phyloP scores from a whole-genome alignment of 345 rosid genomes.

The Jatropha curcas region DNA sequence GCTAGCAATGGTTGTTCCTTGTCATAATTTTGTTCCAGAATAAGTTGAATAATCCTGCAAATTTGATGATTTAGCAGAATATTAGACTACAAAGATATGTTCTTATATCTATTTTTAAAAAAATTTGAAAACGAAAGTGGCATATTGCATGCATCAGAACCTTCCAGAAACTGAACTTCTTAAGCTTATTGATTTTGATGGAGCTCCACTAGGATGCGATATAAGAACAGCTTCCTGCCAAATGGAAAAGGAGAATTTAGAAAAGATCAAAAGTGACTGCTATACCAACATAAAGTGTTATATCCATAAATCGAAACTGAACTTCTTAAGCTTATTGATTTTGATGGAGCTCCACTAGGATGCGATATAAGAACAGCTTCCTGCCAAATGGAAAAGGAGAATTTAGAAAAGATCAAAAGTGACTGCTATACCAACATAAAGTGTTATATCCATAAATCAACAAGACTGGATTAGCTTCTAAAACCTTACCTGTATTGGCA shows the following conservation, averaged over 20 bases:
- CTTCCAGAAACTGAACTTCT: conserved; percentile 91
- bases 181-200: conserved; percentile 73
- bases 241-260: conserved; percentile 10
- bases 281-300: too few species aligned
- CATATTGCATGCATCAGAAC: conserved; percentile 36
- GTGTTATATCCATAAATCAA: not conserved
- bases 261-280: not conserved
- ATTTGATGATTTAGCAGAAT: conserved; percentile 18
- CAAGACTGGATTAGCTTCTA: conserved; percentile 9
- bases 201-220: conserved; percentile 73
- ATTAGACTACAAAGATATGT: conserved; percentile 27
- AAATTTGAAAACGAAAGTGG: conserved; percentile 17
- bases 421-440: too few species aligned
- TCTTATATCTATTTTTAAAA: conserved; percentile 4
- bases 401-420: conserved; percentile 4
- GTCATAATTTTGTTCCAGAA: conserved; percentile 83
- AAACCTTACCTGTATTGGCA: conserved; percentile 64
- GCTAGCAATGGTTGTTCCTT: conserved; percentile 52
- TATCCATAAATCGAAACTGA: too few species aligned
- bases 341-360: conserved; percentile 71
- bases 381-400: conserved; percentile 38
- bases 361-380: conserved; percentile 89
- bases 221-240: conserved; percentile 84
- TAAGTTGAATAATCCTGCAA: conserved; percentile 77
- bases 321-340: conserved; percentile 78